phyloP scores from a whole-genome alignment of 2,329 filamentous ascomycete genomes.

The Arthrobotrys entomopaga region DNA sequence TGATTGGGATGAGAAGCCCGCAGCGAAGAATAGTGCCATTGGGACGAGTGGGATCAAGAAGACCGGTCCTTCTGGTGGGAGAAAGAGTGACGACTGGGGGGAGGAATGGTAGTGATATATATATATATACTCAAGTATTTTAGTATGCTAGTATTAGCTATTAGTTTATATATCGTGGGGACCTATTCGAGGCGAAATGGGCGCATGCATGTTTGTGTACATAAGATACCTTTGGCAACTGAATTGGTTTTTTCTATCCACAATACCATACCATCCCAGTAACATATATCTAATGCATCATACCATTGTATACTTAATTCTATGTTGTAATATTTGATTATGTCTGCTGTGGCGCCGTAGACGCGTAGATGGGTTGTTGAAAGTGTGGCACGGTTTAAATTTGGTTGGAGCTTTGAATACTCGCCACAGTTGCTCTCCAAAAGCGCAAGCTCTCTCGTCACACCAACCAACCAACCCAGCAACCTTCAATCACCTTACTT shows the following conservation, averaged over 20 bases:
- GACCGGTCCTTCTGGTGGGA: constrained; percentile 33
- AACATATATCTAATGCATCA: too few species aligned
- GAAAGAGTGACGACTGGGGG: constrained; percentile 59
- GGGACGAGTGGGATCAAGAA: constrained; percentile 74
- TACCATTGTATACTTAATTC: too few species aligned
- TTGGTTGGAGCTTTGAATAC: too few species aligned
- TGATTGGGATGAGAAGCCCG: constrained; percentile 59
- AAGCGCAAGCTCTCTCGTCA: constrained; percentile 30
- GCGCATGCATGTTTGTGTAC: constrained; percentile 41
- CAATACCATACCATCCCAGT: background rate
- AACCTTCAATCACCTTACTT: too few species aligned
- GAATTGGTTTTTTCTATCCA: constrained; percentile 19
- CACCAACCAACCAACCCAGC: background rate
- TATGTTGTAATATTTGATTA: background rate
- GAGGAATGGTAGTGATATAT: constrained; percentile 55
- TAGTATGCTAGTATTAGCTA: too few species aligned
- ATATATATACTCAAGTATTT: too few species aligned
- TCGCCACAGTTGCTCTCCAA: constrained; percentile 7
- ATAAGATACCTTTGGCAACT: constrained; percentile 44
- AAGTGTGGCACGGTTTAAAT: constrained; percentile 1
- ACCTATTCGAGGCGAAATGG: too few species aligned
- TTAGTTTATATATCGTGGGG: constrained; percentile 6
- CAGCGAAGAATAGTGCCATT: constrained; percentile 65
- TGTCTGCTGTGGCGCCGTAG: constrained; percentile 18
- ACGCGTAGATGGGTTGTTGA: background rate